Base-by-base conservation (phyloP, 2,329 filamentous ascomycete species). In the Fusarium longipes region DNA sequence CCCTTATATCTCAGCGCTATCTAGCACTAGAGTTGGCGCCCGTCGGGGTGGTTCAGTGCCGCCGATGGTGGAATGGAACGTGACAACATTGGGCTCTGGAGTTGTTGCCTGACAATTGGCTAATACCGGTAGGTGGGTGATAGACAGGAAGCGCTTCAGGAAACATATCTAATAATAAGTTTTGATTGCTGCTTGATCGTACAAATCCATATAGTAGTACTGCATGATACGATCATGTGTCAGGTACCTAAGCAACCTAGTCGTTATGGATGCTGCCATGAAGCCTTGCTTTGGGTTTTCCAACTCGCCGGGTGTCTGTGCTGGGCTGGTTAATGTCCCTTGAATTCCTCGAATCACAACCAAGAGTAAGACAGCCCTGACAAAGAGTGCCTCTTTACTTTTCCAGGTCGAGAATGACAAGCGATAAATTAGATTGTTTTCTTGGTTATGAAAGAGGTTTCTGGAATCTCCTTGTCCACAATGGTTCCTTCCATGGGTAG, bases 21-120 rank as follows among this genome's bases (percentile, higher is more conserved):
- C 62, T 56, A 52, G 53, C 65, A 67, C 71, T 71, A 71, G 58
- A 70, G 63, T 65, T 64, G 68, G 70, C 65, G 67, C 58, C 71
- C 62, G 64, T 56, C 66, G 32, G 43, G 50, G 53, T 44, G 47
- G 51, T 63, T 53, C 57, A 63, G 40, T 57, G 58, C 45, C 35
- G 29, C 25, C 30, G 49, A 44, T 59, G 45, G 38, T 48, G 45
- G 45, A 48, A 48, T 48, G 32, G 45, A 48, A 24, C 32, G 45
- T 48, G 45, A 48, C 45, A 35, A 38, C 33, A 17, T 48, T 48
- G 32, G 45, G 45, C 45, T 36, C n/a, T 35, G 22, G 30, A 25
- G 17, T 14, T 48, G 29, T 35, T 36, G 45, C 45, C 45, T 14
- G 45, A 48, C 45, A 48, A 36, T 48, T 48, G 45, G 45, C 45